Conservation (phyloP, 2,329 filamentous ascomycete species). For the Alternaria sp. region DNA sequence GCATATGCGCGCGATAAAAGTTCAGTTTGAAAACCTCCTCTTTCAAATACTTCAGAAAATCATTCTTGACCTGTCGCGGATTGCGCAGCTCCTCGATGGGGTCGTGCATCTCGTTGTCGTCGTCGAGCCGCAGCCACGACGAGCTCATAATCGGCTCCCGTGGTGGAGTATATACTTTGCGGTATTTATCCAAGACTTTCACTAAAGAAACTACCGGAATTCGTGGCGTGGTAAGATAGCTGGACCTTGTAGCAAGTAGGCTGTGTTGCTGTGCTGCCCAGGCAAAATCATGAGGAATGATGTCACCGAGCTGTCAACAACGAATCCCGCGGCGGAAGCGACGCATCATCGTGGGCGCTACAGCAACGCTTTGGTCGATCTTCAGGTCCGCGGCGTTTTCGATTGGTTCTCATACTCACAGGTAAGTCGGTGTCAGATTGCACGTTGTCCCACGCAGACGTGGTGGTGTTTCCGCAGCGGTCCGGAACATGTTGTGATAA, state of each 20-base stretch:
- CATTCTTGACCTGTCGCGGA: slow-evolving; percentile 26
- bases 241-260: slow-evolving; percentile 3
- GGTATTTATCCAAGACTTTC: slow-evolving; percentile 1
- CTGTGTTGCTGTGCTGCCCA: slow-evolving; percentile 3
- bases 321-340: background rate
- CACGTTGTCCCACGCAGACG: background rate
- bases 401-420: background rate
- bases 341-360: slow-evolving; percentile 1
- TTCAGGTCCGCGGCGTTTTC: slow-evolving; percentile 2
- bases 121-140: slow-evolving; percentile 13
- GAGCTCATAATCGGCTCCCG: slow-evolving; percentile 9
- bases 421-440: background rate
- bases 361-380: background rate
- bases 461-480: background rate
- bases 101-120: slow-evolving; percentile 23
- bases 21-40: slow-evolving; percentile 28
- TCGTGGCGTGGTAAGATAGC: background rate
- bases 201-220: background rate
- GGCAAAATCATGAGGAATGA: slow-evolving; percentile 1
- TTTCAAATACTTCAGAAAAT: slow-evolving; percentile 29
- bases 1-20: slow-evolving; percentile 41
- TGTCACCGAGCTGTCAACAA: slow-evolving; percentile 11
- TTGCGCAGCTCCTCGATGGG: slow-evolving; percentile 26
- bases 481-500: background rate
- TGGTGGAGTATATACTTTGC: background rate